phyloP scores from a whole-genome alignment of 768 basidiomycete species.

The Pseudohyphozyma bogoriensis region DNA sequence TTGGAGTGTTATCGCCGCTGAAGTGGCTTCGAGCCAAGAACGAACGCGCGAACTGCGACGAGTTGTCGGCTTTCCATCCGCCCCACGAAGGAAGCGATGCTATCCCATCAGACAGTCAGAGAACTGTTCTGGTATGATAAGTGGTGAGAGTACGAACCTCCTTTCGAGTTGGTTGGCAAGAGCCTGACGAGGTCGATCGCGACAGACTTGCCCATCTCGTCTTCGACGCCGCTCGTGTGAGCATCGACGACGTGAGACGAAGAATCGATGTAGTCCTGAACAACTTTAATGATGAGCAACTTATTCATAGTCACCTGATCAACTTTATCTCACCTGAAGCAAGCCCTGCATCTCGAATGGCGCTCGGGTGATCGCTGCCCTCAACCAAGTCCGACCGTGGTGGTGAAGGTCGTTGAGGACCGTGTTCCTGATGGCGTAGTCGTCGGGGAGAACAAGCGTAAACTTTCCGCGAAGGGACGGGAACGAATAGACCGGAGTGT shows the following conservation, averaged over 20 bases:
- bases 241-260: constrained; percentile 42
- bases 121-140: no score
- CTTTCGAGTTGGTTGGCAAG: constrained; percentile 64
- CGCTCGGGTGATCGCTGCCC: constrained; percentile 71
- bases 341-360: constrained; percentile 88
- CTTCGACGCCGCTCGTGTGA: constrained; percentile 58
- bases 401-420: constrained; percentile 65
- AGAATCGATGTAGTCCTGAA: constrained; percentile 74
- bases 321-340: constrained; percentile 54
- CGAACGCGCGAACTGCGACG: constrained; percentile 71
- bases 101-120: no score
- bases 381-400: constrained; percentile 73
- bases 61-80: constrained; percentile 63
- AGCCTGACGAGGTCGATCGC: constrained; percentile 77
- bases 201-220: constrained; percentile 83
- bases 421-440: constrained; percentile 72
- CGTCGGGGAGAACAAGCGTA: constrained; percentile 70
- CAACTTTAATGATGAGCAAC: neutral
- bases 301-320: no score
- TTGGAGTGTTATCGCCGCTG: constrained; percentile 18
- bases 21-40: constrained; percentile 86
- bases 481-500: constrained; percentile 77
- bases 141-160: constrained; percentile 46
- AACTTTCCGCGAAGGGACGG: constrained; percentile 65
- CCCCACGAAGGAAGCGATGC: constrained; percentile 39